Percentiles rank a stretch among this genome's conserved stretches.
Evolutionary conservation across 1,139 yeast genomes (phyloP).

Genomic region (Debaryomycetaceae sp.): DNA sequence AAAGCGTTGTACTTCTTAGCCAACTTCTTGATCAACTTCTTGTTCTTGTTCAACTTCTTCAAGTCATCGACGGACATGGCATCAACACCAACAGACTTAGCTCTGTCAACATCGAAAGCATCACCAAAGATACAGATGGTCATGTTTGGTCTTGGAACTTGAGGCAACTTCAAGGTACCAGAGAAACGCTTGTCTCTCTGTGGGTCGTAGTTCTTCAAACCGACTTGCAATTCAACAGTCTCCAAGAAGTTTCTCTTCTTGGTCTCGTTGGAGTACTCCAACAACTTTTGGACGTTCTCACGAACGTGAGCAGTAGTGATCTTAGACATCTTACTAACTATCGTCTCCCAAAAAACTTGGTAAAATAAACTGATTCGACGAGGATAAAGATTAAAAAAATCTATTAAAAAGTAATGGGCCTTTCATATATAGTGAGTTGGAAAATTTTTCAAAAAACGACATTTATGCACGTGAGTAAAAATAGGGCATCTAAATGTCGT

Average conservation of each 20-base stretch:
- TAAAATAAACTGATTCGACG: slow-evolving; percentile 51
- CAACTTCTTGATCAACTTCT: slow-evolving; percentile 98
- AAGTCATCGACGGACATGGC: slow-evolving; percentile 99
- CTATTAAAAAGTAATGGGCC: background rate
- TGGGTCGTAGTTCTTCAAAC: slow-evolving; percentile 99
- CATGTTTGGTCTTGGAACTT: slow-evolving; percentile 99
- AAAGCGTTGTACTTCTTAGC: slow-evolving; percentile 99
- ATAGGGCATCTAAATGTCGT: background rate
- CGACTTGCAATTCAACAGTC: slow-evolving; percentile 99
- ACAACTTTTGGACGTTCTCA: slow-evolving; percentile 90
- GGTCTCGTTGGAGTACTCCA: slow-evolving; percentile 88
- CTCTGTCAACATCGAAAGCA: slow-evolving; percentile 99
- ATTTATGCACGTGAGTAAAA: background rate
- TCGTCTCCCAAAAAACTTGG: slow-evolving; percentile 71
- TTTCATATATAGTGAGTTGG: background rate
- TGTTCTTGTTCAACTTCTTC: slow-evolving; percentile 99
- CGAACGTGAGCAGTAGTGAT: slow-evolving; percentile 91
- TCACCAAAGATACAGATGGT: slow-evolving; percentile 99
- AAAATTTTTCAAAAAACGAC: background rate
- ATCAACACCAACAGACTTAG: slow-evolving; percentile 98
- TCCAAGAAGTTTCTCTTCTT: slow-evolving; percentile 99
- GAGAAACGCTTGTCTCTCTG: slow-evolving; percentile 99
- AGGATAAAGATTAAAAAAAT: slow-evolving; percentile 24
- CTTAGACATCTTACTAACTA: slow-evolving; percentile 71
- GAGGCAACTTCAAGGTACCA: slow-evolving; percentile 97